Evolutionary conservation across 768 basidiomycete genomes (phyloP), one percentile per base, ranked within the genome.

Genomic region (Leccinum truebloodii): DNA sequence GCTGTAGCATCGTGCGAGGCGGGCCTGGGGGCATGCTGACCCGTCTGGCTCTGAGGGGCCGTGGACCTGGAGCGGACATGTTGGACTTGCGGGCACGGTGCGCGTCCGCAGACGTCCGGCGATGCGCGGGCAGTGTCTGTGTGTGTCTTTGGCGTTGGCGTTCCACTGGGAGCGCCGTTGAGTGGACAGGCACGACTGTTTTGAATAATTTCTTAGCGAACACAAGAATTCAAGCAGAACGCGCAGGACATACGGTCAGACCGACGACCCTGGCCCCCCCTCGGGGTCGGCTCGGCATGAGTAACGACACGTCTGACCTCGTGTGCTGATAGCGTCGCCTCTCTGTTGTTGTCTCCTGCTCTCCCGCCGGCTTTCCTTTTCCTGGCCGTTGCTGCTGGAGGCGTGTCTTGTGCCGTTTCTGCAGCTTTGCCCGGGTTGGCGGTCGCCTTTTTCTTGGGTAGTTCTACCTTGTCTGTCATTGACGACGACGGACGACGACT

Each of bases 1-100:
- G 87, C 69, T 92, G 83, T 44, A 92, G 70, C 81, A 90, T 85
- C 18, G 81, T 82, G 56, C 82, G 76, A 49, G 77, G 77, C 18
- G 77, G 76, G 20, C 69, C 69, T 10, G 63, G 55, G 54, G 68
- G 69, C 51, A 69, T 61, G 44, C 65, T 72, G 14, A 63, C 60
- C 55, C 66, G 70, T 54, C 65, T 69, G 35, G 66, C 61, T 64
- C 69, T 64, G 52, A 67, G 65, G 49, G 72, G 64, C 52, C 64
- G 71, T 22, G 70, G 66, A 53, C 64, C 54, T 35, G 65, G 46
- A 57, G 63, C 63, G 13, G 71, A 41, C 44, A 64, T 32, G 55
- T 66, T 66, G 20, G 71, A 55, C 52, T 60, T 69, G 51, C 69
- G 67, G 10, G 66, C 12, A 52, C 65, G 71, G 30, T 71, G 73